Evolutionary conservation across 805 yeast genomes (phyloP), one percentile per base, ranked within the genome.

Genomic region (Phaffomyces thermotolerans): DNA sequence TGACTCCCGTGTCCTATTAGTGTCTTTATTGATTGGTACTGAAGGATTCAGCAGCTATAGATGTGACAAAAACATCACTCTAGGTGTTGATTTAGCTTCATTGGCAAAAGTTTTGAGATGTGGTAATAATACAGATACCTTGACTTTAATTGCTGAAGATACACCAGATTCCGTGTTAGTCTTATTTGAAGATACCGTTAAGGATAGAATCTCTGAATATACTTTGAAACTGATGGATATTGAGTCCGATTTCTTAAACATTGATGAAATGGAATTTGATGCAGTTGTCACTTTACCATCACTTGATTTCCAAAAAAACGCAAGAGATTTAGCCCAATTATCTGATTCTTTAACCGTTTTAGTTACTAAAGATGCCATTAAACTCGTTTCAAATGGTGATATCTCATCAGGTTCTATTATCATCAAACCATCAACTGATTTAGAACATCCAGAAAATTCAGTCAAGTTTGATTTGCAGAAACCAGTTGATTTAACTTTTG

Each of bases 221-320:
- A 76, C 84, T 40, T 75, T 93, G 62, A 89, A 89, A 64, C 76
- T 93, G 62, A 89, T 93, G 96, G 95, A 91, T 61, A 88, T 93
- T 53, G 98, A 93, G 64, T 86, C 95, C 42, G 98, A 93, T 62
- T 86, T 86, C 69, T 77, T 93, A 57, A 82, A 85, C 56, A 86
- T 93, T 62, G 98, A 95, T 56, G 98, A 89, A 56, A 81, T 90
- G 79, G 95, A 87, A 51, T 85, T 84, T 63, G 95, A 87, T 60
- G 79, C 93, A 33, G 80, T 84, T 49, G 74, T 93, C 56, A 79
- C 86, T 46, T 77, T 93, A 84, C 96, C 98, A 47, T 72, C 96
- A 22, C 56, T 75, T 23, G 98, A 91, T 58, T 88, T 93, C 67
- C 81, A 93, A 62, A 88, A 89, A 63, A 81, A 86, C 52, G 85